These are phyloP conservation scores for Grifola frondosa DNA, from an alignment of 1,284 basidiomycete genomes.

Conservation along the genomic window DNA sequence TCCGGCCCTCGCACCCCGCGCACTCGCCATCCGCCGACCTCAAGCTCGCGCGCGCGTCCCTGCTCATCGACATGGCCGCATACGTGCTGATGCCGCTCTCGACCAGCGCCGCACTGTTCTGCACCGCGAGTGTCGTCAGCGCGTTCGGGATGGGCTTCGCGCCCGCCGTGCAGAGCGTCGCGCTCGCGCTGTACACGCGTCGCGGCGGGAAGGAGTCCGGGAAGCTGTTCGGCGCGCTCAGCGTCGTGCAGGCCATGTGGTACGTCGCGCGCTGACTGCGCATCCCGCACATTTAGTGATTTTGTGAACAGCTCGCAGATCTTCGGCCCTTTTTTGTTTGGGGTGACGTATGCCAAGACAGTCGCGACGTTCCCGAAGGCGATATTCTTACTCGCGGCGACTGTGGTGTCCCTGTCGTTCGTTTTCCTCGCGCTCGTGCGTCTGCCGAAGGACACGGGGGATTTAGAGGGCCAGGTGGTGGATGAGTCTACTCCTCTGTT, in stretches of 20 bases:
- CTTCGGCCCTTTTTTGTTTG: slow-evolving; percentile 61
- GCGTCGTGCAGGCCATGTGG: slow-evolving; percentile 67
- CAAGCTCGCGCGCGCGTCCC: slow-evolving; percentile 54
- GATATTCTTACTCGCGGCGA: slow-evolving; percentile 52
- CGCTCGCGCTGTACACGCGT: slow-evolving; percentile 58
- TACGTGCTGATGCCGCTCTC: slow-evolving; percentile 53
- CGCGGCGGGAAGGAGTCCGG: slow-evolving; percentile 55
- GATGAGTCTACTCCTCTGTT: not conserved
- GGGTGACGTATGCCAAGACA: slow-evolving; percentile 58
- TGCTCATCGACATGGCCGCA: slow-evolving; percentile 55
- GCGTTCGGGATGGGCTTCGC: slow-evolving; percentile 58
- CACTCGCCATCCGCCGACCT: slow-evolving; percentile 59
- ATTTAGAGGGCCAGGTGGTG: slow-evolving; percentile 16
- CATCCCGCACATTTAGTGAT: not conserved
- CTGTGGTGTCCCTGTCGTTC: slow-evolving; percentile 40
- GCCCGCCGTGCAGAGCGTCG: slow-evolving; percentile 67
- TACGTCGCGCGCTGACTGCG: slow-evolving; percentile 32
- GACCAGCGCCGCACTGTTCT: slow-evolving; percentile 45
- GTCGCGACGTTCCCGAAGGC: slow-evolving; percentile 56
- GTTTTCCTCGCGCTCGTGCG: slow-evolving; percentile 45
- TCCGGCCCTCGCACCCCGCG: slow-evolving; percentile 13
- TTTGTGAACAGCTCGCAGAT: slow-evolving; percentile 54
- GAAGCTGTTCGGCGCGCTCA: slow-evolving; percentile 69
- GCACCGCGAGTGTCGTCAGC: slow-evolving; percentile 43
- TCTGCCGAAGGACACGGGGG: slow-evolving; percentile 33